These are phyloP conservation scores for Anthoceros angustus DNA, from an alignment of 225 moss, liverwort and hornwort species.

Conservation along the genomic window DNA sequence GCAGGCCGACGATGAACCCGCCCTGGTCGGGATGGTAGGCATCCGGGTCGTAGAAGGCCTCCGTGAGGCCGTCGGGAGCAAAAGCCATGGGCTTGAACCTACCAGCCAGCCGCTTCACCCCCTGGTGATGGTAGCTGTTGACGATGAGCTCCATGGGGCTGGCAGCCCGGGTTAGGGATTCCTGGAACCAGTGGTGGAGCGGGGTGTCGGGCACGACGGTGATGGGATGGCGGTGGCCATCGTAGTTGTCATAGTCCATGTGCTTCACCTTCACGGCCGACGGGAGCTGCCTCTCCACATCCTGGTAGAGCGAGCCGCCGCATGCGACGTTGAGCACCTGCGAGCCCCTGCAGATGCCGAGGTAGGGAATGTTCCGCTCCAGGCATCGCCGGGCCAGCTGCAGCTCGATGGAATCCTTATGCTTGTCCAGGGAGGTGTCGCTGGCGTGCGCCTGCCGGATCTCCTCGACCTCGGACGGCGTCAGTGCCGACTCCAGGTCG, in stretches of 20 bases:
- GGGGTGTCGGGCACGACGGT: constrained; percentile 47
- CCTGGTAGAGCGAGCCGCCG: constrained; percentile 80
- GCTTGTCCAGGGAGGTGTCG: constrained; percentile 73
- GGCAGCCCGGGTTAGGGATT: constrained; percentile 36
- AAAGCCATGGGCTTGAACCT: constrained; percentile 84
- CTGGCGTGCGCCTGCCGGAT: constrained; percentile 63
- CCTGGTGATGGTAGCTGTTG: constrained; percentile 94
- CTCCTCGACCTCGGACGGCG: constrained; percentile 51
- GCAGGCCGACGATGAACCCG: constrained; percentile 80
- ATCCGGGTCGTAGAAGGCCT: constrained; percentile 85
- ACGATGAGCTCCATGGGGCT: constrained; percentile 55
- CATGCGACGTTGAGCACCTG: constrained; percentile 86
- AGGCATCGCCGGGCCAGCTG: constrained; percentile 90
- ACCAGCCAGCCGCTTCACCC: constrained; percentile 71
- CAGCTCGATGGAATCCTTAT: constrained; percentile 91
- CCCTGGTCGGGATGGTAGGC: constrained; percentile 65
- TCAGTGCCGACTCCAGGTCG: constrained; percentile 45
- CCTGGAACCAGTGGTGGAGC: constrained; percentile 60
- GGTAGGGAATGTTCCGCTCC: constrained; percentile 89
- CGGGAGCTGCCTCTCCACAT: constrained; percentile 67
- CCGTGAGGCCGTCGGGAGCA: constrained; percentile 73
- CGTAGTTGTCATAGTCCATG: constrained; percentile 75
- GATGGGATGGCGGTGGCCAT: constrained; percentile 90
- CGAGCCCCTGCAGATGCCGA: constrained; percentile 86
- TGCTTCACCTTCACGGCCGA: constrained; percentile 36